Base-by-base conservation (phyloP, 2,329 filamentous ascomycete genomes). In the Setomelanomma holmii region DNA sequence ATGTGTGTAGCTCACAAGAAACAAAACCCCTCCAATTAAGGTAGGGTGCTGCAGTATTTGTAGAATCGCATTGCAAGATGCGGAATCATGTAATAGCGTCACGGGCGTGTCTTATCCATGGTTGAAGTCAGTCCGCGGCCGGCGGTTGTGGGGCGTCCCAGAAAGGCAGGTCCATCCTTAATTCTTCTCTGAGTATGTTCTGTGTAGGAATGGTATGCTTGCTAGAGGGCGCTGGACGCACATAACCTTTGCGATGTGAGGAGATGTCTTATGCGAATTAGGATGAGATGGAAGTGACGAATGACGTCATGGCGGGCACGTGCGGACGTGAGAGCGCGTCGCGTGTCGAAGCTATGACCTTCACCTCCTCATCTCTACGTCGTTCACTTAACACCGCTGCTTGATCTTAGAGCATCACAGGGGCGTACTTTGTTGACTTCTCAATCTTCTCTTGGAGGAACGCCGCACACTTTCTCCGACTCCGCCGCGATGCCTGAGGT, bases 401-500 rank as follows among this genome's bases (percentile, higher is more conserved):
- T n/a, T n/a, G n/a, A n/a, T n/a, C n/a, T n/a, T n/a, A n/a, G n/a
- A n/a, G n/a, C n/a, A n/a, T n/a, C n/a, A n/a, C n/a, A n/a, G n/a
- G n/a, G n/a, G n/a, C n/a, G n/a, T n/a, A n/a, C n/a, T n/a, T n/a
- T n/a, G n/a, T n/a, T n/a, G n/a, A n/a, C n/a, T n/a, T n/a, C n/a
- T n/a, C n/a, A n/a, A n/a, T n/a, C n/a, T n/a, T n/a, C n/a, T n/a
- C n/a, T n/a, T n/a, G n/a, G n/a, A n/a, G n/a, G n/a, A n/a, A n/a
- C n/a, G n/a, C n/a, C n/a, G n/a, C n/a, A n/a, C n/a, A n/a, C n/a
- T n/a, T n/a, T n/a, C n/a, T n/a, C n/a, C n/a, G n/a, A n/a, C n/a
- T n/a, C n/a, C n/a, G n/a, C n/a, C n/a, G n/a, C n/a, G n/a, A 76
- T 76, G 73, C 74, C 74, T 58, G 73, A 76, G 70, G 74, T 73